Base-by-base conservation (phyloP, 2,329 filamentous ascomycete species). In the Cordyceps javanica region DNA sequence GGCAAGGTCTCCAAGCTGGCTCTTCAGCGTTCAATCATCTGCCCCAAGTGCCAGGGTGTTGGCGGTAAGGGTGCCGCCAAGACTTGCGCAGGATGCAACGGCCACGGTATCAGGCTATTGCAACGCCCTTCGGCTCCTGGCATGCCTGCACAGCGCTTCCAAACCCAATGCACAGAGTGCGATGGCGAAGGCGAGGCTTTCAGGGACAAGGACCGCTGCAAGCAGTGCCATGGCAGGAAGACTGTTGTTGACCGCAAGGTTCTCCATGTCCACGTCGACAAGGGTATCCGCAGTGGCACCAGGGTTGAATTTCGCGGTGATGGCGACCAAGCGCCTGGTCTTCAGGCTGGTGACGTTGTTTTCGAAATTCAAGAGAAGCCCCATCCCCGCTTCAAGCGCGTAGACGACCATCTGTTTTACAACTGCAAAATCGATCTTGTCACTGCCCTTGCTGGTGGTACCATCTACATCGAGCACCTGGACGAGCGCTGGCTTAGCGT, bases 41-140 rank as follows among this genome's bases (percentile, higher is more conserved):
- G 94, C 81, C 80, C 90, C 64, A 92, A 92, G 77, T 99, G 94
- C 73, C 88, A 94, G 60, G 94, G 94, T 62, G 86, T 91, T 60
- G 94, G 94, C 69, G 94, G 94, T 64, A 99, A 99, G 80, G 94
- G 94, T 63, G 90, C 94, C n/a, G 93, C 97, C 63, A 93, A 92
- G 79, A 90, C 89, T 68, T 99, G 94, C 76, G 71, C 84, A 41
- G 89, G 91, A 69, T 99, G 94, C 74, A 91, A 96, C 68, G 94
- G 94, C 64, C 85, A 89, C 63, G 94, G 94, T 75, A 96, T 97
- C 90, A 97, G 97, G 88, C 97, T 90, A 41, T 97, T 99, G 93
- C 97, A 99, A 94, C 89, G 95, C 72, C 94, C 99, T 77, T 97
- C 99, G 92, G 94, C 94, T 53, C 94, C 94, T 60, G 99, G 99